Conservation (phyloP, 257 asterid genomes). For the Solanum appendiculatum region DNA sequence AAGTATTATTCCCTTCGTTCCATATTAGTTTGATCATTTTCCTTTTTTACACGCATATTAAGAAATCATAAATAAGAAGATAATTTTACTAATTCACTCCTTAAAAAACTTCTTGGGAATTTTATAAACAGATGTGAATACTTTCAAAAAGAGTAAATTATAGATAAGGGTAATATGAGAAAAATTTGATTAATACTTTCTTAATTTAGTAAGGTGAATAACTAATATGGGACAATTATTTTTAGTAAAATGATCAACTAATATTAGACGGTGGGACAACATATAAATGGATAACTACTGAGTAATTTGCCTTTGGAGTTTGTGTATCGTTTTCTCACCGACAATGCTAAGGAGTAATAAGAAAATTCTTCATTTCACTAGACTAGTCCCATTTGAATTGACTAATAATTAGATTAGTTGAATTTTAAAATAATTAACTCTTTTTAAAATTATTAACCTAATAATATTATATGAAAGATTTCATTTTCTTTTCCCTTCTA, state of each 20-base stretch:
- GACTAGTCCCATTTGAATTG: not conserved
- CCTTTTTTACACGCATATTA: too few species aligned
- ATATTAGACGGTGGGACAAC: accelerated
- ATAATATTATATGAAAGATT: not conserved
- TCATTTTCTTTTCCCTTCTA: not conserved
- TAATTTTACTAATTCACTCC: too few species aligned
- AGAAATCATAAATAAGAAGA: not conserved
- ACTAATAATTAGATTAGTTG: not conserved
- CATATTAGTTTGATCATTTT: too few species aligned
- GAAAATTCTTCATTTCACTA: not conserved
- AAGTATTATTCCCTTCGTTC: too few species aligned
- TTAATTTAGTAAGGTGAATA: accelerated
- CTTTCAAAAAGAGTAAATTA: not conserved
- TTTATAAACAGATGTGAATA: too few species aligned
- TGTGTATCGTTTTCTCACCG: not conserved
- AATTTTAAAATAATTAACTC: not conserved
- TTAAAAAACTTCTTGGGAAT: too few species aligned
- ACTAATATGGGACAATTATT: too few species aligned
- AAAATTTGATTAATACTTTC: accelerated
- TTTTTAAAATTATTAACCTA: not conserved
- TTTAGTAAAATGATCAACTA: too few species aligned
- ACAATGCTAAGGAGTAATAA: not conserved
- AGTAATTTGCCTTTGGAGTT: not conserved
- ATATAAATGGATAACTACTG: not conserved
- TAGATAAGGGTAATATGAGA: too few species aligned